phyloP scores from a whole-genome alignment of 768 basidiomycete species.

The Rhizopogon vinicolor region DNA sequence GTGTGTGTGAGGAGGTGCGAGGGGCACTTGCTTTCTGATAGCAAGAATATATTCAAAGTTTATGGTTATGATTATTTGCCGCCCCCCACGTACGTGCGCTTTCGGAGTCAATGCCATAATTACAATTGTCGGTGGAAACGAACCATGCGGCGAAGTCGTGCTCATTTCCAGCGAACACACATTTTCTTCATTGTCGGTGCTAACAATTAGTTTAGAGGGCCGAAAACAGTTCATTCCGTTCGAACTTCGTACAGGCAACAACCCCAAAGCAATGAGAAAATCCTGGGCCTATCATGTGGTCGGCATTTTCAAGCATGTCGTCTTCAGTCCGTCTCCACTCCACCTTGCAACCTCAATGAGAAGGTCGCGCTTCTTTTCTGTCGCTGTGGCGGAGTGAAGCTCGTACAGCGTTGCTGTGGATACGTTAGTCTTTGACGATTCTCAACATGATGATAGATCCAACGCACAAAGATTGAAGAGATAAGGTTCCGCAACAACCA shows the following conservation, averaged over 20 bases:
- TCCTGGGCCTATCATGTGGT: slow-evolving; percentile 15
- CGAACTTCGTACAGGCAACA: background rate
- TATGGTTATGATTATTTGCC: too few species aligned
- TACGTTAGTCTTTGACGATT: background rate
- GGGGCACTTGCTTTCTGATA: background rate
- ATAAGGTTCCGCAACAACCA: slow-evolving; percentile 77
- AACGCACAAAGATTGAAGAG: slow-evolving; percentile 78
- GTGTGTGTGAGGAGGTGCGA: background rate
- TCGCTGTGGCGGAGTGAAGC: slow-evolving; percentile 64
- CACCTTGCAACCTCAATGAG: slow-evolving; percentile 77
- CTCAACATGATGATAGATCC: background rate
- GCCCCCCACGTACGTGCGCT: background rate
- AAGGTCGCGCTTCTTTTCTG: slow-evolving; percentile 72
- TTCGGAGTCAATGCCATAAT: too few species aligned
- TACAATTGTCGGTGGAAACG: background rate
- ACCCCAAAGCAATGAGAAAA: background rate
- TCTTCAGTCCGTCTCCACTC: slow-evolving; percentile 80
- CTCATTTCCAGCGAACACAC: background rate
- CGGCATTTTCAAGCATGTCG: slow-evolving; percentile 77
- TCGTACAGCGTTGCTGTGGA: slow-evolving; percentile 75
- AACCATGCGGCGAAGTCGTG: background rate
- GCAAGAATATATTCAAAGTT: background rate
- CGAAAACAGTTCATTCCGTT: background rate
- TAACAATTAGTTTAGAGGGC: background rate
- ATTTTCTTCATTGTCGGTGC: background rate